These are phyloP conservation scores for Drosera capensis DNA, from an alignment of 148 eudicot genomes.

Conservation along the genomic window DNA sequence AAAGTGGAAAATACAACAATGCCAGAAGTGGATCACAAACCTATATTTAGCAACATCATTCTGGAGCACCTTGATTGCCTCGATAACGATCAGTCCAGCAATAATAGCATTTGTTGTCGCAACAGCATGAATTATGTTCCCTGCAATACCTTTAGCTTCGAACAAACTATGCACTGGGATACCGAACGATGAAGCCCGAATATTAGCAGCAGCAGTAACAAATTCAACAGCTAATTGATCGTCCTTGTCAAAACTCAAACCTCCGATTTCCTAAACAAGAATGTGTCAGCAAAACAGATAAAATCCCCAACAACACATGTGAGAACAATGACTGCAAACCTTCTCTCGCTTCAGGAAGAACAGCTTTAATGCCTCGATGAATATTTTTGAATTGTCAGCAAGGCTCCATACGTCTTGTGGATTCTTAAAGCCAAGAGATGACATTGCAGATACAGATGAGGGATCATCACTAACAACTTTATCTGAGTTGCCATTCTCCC, in stretches of 20 bases:
- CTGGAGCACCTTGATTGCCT: slow-evolving; percentile 86
- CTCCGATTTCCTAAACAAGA: slow-evolving; percentile 67
- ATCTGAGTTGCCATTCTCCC: slow-evolving; percentile 45
- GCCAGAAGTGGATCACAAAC: no score
- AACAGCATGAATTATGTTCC: slow-evolving; percentile 97
- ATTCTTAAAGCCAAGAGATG: slow-evolving; percentile 73
- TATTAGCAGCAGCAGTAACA: slow-evolving; percentile 96
- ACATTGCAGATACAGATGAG: slow-evolving; percentile 70
- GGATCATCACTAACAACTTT: slow-evolving; percentile 22
- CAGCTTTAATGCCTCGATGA: slow-evolving; percentile 63
- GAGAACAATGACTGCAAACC: slow-evolving; percentile 22
- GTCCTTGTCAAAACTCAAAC: slow-evolving; percentile 77
- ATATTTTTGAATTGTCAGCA: slow-evolving; percentile 56
- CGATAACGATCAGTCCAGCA: slow-evolving; percentile 90
- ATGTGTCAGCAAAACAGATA: background rate
- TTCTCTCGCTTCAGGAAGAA: slow-evolving; percentile 58
- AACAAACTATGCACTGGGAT: slow-evolving; percentile 93
- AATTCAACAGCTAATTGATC: slow-evolving; percentile 94
- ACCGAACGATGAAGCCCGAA: slow-evolving; percentile 82
- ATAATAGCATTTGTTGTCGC: slow-evolving; percentile 94
- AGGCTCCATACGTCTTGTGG: slow-evolving; percentile 92
- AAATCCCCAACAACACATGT: slow-evolving; percentile 2
- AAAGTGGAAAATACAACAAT: background rate
- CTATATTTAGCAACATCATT: slow-evolving; percentile 49
- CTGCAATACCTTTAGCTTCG: slow-evolving; percentile 98